phyloP scores from a whole-genome alignment of 176 grass and related monocot species.

The Bothriochloa decipiens region DNA sequence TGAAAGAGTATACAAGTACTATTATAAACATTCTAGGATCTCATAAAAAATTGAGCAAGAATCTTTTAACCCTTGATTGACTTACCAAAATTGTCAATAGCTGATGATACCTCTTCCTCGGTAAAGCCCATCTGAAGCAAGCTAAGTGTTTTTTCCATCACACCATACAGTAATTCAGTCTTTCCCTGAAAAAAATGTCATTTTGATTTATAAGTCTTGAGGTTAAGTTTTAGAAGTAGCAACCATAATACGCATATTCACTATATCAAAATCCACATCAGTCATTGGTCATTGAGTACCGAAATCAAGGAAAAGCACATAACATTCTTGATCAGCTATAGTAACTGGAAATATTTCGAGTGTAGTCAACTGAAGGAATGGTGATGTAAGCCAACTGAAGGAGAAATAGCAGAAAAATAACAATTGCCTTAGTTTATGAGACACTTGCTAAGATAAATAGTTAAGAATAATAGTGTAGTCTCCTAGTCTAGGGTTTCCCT shows the following conservation, averaged over 20 bases:
- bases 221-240: constrained; percentile 8
- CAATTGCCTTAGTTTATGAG: neutral
- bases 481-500: neutral
- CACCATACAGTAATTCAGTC: constrained; percentile 67
- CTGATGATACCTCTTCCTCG: constrained; percentile 86
- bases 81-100: constrained; percentile 84
- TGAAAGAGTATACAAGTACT: constrained; percentile 42
- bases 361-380: neutral
- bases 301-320: constrained; percentile 8
- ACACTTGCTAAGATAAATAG: neutral
- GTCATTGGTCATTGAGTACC: constrained; percentile 1
- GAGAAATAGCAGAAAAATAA: constrained; percentile 5
- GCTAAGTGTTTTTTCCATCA: constrained; percentile 66
- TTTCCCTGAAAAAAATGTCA: constrained; percentile 43
- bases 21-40: constrained; percentile 31
- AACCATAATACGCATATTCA: constrained; percentile 17
- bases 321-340: constrained; percentile 1
- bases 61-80: constrained; percentile 13
- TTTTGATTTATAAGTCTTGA: neutral
- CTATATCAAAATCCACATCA: neutral
- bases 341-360: neutral
- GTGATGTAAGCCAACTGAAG: neutral
- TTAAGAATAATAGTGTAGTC: neutral
- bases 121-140: constrained; percentile 87
- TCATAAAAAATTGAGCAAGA: constrained; percentile 26